phyloP scores from a whole-genome alignment of 305 asterid genomes.

The Rubia tinctorum region DNA sequence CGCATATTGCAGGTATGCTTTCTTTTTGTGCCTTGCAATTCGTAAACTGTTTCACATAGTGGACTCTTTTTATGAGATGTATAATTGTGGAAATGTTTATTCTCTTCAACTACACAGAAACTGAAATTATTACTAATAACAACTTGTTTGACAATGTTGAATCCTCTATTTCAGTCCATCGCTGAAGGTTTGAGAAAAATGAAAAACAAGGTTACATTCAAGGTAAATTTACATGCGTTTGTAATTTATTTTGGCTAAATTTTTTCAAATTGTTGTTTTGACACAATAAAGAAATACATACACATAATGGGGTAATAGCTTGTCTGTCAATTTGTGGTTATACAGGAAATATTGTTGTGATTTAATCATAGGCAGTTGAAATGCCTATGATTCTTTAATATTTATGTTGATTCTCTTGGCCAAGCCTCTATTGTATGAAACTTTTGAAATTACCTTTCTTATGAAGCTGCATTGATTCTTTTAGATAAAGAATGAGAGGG shows the following conservation, averaged over 20 bases:
- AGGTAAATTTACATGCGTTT: too few species aligned
- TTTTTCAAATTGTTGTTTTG: too few species aligned
- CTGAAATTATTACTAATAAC: background rate
- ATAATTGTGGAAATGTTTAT: background rate
- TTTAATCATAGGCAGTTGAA: background rate
- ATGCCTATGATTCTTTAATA: background rate
- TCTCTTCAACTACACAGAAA: background rate
- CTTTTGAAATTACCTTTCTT: background rate
- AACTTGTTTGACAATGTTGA: background rate
- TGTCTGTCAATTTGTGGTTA: background rate
- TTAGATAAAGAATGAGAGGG: background rate
- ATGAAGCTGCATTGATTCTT: background rate
- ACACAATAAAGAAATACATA: too few species aligned
- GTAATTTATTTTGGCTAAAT: too few species aligned
- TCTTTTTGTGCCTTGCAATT: background rate
- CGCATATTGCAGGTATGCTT: conserved; percentile 56
- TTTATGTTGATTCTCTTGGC: background rate
- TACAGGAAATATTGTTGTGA: conserved; percentile 12
- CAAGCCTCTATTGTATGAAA: background rate
- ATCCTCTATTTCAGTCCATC: too few species aligned
- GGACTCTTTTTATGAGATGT: background rate
- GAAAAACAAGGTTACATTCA: too few species aligned
- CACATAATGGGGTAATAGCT: too few species aligned
- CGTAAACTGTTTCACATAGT: background rate
- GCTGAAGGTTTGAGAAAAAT: too few species aligned